Base-by-base conservation (phyloP, 768 basidiomycete species). In the Lyophyllum shimeji region DNA sequence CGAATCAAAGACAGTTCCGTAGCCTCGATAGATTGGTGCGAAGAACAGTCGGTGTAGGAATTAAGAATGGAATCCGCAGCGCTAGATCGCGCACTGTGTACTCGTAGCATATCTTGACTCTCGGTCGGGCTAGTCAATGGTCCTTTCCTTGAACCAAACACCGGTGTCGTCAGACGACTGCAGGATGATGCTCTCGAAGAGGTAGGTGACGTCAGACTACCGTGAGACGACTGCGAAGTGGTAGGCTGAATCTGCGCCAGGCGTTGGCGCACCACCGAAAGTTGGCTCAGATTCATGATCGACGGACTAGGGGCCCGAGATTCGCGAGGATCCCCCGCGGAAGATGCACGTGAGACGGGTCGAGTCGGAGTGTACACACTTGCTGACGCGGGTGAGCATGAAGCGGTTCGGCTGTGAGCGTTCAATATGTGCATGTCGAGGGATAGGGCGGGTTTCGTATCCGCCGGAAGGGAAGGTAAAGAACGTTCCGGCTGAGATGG, bases 181-280 rank as follows among this genome's bases (percentile, higher is more conserved):
- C 50, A 27, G 43, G 51, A 29, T 37, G 61, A 58, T 21, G 52
- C 47, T 25, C 48, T 55, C 25, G 50, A 60, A 8, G 55, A 59
- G 13, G 54, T 54, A 4, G 58, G 60, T 0, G 57, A 60, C 3
- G 42, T 52, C 7, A 55, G 20, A 34, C 53, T 44, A 31, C 44
- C 52, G 18, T 48, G 17, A 21, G 60, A 59, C 34, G 50, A 59
- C 46, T 58, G 55, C 27, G 67, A 67, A 33, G 73, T 70, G 24
- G 57, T 69, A 25, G 66, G 63, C 62, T 86, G 78, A 11, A 89
- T 80, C 61, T 87, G 79, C 9, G 83, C 82, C 13, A 87, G 76
- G 33, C 87, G 83, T 59, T 85, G 81, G 56, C 80, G 82, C 45
- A 90, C 88, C 21, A 89, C 79, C 7, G 86, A 88, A 37, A 82